phyloP scores from a whole-genome alignment of 768 basidiomycete genomes.

The Agrocybe praecox region DNA sequence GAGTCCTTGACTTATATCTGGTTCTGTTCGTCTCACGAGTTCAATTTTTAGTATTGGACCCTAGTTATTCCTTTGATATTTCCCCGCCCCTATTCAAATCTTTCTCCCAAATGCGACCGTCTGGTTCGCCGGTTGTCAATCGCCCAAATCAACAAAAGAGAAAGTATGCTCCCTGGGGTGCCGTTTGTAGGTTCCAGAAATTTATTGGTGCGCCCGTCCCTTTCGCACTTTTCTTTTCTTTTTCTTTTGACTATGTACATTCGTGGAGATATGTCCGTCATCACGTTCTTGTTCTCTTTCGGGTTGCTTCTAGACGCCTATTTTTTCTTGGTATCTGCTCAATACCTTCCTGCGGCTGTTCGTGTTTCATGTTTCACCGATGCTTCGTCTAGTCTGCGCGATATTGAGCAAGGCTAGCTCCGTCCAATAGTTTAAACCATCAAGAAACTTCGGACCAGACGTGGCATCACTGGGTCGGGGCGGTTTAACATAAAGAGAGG shows the following conservation, averaged over 20 bases:
- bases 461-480: conserved; percentile 7
- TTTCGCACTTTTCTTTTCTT: neutral
- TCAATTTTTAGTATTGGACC: too few relatives aligned
- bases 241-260: neutral
- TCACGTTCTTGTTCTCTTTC: neutral
- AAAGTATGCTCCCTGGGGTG: too few relatives aligned
- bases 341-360: neutral
- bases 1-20: too few relatives aligned
- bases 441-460: neutral
- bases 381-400: conserved; percentile 9
- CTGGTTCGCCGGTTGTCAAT: too few relatives aligned
- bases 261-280: neutral
- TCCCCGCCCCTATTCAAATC: too few relatives aligned
- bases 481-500: conserved; percentile 7
- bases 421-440: neutral
- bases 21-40: too few relatives aligned
- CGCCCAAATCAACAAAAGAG: too few relatives aligned
- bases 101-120: too few relatives aligned
- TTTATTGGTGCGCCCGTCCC: too few relatives aligned
- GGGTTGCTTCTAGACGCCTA: neutral
- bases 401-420: conserved; percentile 7
- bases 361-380: neutral
- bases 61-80: too few relatives aligned
- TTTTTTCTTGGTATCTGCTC: neutral
- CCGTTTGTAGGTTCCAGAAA: too few relatives aligned